Base-by-base conservation (phyloP, 129 eudicot species). In the Deinandra increscens region DNA sequence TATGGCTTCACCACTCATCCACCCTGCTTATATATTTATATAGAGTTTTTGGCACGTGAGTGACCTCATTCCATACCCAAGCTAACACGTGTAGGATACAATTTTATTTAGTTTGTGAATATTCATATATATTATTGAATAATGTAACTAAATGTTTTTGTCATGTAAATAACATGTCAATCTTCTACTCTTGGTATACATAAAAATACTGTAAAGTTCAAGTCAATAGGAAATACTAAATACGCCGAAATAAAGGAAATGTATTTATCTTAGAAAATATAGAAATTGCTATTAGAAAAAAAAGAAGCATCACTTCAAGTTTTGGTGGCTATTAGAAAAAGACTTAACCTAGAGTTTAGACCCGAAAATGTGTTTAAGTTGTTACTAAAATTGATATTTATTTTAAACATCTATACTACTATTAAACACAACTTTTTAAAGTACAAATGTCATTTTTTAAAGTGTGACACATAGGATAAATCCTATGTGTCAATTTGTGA, bases 11-110 rank as follows among this genome's bases (percentile, higher is more conserved):
- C 83, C 79, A 73, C 83, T 70, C 69, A 43, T 56, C 70, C 79
- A 75, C 63, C 72, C 72, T 67, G 80, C 66, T 49, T 75, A 19
- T 29, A 77, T 74, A 80, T 77, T 73, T 86, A 80, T 43, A 76
- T 10, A 11, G 69, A 72, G 66, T 50, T 26, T 7, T 22, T 75
- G 72, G 85, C 91, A 80, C 85, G 85, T 86, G 87, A 75, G 71
- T 38, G 50, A 13, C 81, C 55, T 29, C 45, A 65, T 46, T 39
- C 78, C 81, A 69, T 71, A 60, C 71, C 81, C 68, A 72, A 45
- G 60, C 68, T 82, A 73, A 76, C 88, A 80, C 80, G 76, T 69
- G 81, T 61, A 65, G 66, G 76, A 60, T 64, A 37, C 26, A 11
- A 74, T 64, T 74, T 46, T 6, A 74, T 64, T 74, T 46, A 48